phyloP scores from a whole-genome alignment of 139 green algal genomes.

The Chlorella sp. region DNA sequence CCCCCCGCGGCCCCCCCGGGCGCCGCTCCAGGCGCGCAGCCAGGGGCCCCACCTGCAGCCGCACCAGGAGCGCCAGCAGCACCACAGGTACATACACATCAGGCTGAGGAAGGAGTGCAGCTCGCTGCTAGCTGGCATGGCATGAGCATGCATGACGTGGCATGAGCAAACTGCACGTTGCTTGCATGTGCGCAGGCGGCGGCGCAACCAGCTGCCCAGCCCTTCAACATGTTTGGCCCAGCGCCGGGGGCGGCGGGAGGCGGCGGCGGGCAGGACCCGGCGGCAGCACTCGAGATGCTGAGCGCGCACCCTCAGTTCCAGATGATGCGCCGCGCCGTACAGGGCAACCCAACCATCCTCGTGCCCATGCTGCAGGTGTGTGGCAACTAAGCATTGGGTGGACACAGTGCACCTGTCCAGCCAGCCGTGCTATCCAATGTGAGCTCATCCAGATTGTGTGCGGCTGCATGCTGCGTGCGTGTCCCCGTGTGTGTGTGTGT shows the following conservation, averaged over 20 bases:
- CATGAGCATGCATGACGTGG: neutral
- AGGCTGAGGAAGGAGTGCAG: neutral
- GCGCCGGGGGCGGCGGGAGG: constrained; percentile 11
- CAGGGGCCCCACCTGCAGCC: neutral
- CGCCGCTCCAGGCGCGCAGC: constrained; percentile 6
- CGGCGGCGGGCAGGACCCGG: constrained; percentile 19
- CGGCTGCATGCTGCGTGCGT: too few species aligned
- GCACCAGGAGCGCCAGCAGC: neutral
- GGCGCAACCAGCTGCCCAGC: constrained; percentile 47
- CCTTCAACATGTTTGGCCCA: constrained; percentile 92
- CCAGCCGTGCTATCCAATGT: too few species aligned
- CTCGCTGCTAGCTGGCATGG: neutral
- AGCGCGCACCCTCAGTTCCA: constrained; percentile 79
- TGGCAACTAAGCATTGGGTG: too few species aligned
- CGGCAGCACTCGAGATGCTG: constrained; percentile 71
- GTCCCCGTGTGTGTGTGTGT: too few species aligned
- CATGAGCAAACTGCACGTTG: neutral
- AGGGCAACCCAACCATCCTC: constrained; percentile 83
- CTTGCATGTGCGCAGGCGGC: neutral
- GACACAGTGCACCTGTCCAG: too few species aligned
- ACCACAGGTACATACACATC: neutral
- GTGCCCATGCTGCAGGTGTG: constrained; percentile 87
- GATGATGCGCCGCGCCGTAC: constrained; percentile 78
- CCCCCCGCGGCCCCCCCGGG: neutral
- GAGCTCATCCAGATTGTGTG: too few species aligned